A percentile compares a stretch with the other conserved stretches of the same genome.
phyloP scores from a whole-genome alignment of 148 eudicot genomes.

The Vaccinium macrocarpon region DNA sequence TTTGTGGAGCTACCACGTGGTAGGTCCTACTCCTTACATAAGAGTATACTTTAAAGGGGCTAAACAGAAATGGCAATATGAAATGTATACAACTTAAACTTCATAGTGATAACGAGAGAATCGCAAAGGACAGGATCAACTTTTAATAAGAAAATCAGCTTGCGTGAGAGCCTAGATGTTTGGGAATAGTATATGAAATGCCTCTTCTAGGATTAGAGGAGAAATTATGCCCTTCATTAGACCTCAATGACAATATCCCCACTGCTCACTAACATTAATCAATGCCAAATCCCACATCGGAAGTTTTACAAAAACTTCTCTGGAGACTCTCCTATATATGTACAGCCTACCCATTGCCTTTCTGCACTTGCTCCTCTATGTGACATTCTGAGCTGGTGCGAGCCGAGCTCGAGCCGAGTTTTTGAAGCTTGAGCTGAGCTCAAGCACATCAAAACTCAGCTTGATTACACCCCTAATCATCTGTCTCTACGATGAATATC shows the following conservation, averaged over 20 bases:
- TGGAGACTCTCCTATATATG: too few species aligned
- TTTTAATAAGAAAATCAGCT: not conserved
- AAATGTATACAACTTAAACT: not conserved
- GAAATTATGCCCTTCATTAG: not conserved
- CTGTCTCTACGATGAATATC: not conserved
- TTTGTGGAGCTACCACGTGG: not conserved
- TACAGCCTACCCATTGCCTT: too few species aligned
- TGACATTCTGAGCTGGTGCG: too few species aligned
- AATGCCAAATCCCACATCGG: not conserved
- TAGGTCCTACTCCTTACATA: not conserved
- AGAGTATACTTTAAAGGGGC: not conserved
- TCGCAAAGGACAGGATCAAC: not conserved
- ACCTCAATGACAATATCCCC: not conserved
- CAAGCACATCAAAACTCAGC: too few species aligned
- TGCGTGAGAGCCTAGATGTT: not conserved
- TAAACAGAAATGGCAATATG: not conserved
- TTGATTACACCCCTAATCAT: too few species aligned
- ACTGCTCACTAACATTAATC: not conserved
- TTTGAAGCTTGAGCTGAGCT: too few species aligned
- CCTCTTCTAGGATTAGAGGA: not conserved
- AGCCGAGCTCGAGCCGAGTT: too few species aligned
- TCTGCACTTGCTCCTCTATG: too few species aligned
- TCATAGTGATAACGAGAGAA: not conserved
- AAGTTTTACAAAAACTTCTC: too few species aligned
- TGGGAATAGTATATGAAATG: not conserved